Conservation (phyloP, 2,329 filamentous ascomycete genomes). For the Chaetomiaceae sp. region DNA sequence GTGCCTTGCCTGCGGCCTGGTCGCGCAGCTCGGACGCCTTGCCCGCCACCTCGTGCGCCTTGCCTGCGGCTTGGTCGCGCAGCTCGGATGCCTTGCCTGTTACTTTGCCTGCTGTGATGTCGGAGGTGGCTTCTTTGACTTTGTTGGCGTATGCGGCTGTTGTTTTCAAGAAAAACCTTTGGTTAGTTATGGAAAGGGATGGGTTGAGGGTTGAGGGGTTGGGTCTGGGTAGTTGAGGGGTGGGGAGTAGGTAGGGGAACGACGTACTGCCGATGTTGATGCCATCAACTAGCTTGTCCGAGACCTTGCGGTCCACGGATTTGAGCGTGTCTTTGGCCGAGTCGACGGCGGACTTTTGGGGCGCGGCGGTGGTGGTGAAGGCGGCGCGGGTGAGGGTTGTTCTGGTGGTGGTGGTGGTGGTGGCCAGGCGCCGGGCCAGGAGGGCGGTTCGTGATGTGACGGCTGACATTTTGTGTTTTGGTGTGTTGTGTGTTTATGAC, state of each 20-base stretch:
- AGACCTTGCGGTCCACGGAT: conserved; percentile 54
- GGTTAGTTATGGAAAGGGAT: not conserved
- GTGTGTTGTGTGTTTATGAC: too few species aligned
- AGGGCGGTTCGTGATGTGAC: conserved; percentile 43
- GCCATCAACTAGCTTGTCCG: conserved; percentile 57
- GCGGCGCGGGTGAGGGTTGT: conserved; percentile 36
- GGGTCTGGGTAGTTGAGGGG: not conserved
- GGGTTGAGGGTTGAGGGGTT: not conserved
- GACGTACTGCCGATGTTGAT: conserved; percentile 51
- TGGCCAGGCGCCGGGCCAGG: conserved; percentile 40
- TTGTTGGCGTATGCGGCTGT: conserved; percentile 41
- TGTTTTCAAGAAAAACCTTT: not conserved
- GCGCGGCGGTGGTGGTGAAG: conserved; percentile 45
- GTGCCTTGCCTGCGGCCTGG: conserved; percentile 30
- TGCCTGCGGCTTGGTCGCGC: conserved; percentile 34
- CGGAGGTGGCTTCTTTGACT: conserved; percentile 41
- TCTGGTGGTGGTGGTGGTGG: conserved; percentile 33
- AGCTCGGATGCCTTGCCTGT: conserved; percentile 38
- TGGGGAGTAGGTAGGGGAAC: not conserved
- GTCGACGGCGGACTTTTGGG: conserved; percentile 48
- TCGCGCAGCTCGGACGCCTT: conserved; percentile 9
- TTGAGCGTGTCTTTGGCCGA: conserved; percentile 56
- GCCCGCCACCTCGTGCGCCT: conserved; percentile 35
- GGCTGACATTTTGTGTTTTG: conserved; percentile 50
- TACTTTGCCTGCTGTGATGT: conserved; percentile 33